Conservation (phyloP, 2,329 filamentous ascomycete species). For the Zasmidium cellare region DNA sequence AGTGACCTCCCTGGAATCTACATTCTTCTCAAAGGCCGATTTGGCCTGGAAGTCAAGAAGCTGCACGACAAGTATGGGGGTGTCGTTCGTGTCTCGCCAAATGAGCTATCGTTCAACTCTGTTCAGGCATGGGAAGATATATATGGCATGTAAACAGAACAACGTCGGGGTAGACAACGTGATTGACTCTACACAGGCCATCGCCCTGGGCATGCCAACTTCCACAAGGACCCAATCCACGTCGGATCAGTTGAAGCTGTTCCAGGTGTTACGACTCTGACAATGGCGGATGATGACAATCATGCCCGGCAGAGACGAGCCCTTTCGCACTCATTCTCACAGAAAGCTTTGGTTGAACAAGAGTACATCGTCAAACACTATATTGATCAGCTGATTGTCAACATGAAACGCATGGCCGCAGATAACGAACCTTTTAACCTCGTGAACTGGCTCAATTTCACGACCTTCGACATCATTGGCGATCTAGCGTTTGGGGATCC, state of each 20-base stretch:
- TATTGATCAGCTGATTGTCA: conserved; percentile 40
- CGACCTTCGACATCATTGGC: conserved; percentile 30
- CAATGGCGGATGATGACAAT: conserved; percentile 37
- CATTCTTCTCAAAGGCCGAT: conserved; percentile 20
- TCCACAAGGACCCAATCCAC: conserved; percentile 37
- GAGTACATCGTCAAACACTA: conserved; percentile 40
- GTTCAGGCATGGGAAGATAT: conserved; percentile 9
- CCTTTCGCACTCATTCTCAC: conserved; percentile 42
- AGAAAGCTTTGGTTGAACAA: conserved; percentile 42
- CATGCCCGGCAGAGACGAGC: conserved; percentile 41
- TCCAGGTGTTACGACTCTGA: conserved; percentile 32
- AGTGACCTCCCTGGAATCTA: conserved; percentile 19
- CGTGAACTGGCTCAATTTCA: conserved; percentile 34
- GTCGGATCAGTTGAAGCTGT: conserved; percentile 35
- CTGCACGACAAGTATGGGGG: conserved; percentile 42
- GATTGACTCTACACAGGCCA: conserved; percentile 36
- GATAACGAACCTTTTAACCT: conserved; percentile 20
- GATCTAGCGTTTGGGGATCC: conserved; percentile 25
- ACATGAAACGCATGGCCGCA: conserved; percentile 32
- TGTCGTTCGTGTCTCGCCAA: conserved; percentile 7
- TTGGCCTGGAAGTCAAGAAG: conserved; percentile 41
- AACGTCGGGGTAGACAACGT: conserved; percentile 31
- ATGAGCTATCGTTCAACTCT: conserved; percentile 6
- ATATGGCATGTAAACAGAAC: conserved; percentile 36
- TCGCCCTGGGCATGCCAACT: conserved; percentile 24